Evolutionary conservation across 78 protist species (phyloP), one percentile per base, ranked within the genome.

Genomic region (Isochrysis galbana): DNA sequence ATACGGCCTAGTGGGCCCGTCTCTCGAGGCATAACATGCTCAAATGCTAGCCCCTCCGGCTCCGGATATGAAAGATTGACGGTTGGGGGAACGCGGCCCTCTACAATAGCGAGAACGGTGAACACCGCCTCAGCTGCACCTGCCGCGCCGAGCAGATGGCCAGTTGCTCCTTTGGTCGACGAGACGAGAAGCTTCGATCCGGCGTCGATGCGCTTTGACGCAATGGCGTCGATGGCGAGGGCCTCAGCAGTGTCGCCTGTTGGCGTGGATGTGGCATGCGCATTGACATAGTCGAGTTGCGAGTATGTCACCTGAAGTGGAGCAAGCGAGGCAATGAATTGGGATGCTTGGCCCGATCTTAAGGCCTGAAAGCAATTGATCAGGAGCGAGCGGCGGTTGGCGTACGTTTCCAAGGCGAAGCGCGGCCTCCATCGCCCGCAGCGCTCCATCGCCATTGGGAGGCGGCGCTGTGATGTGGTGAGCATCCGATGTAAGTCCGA

Each of bases 111-210:
- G 32, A 96, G 51, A 14, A 96, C 88, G 41, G 98, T 61, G 87
- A 95, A 93, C 1, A 95, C 94, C 4, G 98, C 96, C 88, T 98
- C 99, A 32, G 96, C 95, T n/a, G 98, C 95, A 1, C 99, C 99
- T 22, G 99, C 98, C 1, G 99, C 99, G 0, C 99, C 99, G 17
- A 98, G 95, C 84, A 98, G 83, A 94, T 98, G 99, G 34, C 99
- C 99, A 14, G 95, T 90, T 4, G 98, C 95, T 3, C 99, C 98
- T 94, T 96, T 91, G n/a, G 86, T 77, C 38, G 86, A 38, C 17
- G 86, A 77, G 32, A 77, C 47, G 17, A 39, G 23, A 32, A 74
- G 45, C 38, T 0, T 5, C 19, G 19, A 5, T 44, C 86, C 44
- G 47, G n/a, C 29, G 5, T 1, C 77, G 77, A 32, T 11, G 34